Base-by-base conservation (phyloP, 148 eudicot genomes). In the Amaranthus cruentus region DNA sequence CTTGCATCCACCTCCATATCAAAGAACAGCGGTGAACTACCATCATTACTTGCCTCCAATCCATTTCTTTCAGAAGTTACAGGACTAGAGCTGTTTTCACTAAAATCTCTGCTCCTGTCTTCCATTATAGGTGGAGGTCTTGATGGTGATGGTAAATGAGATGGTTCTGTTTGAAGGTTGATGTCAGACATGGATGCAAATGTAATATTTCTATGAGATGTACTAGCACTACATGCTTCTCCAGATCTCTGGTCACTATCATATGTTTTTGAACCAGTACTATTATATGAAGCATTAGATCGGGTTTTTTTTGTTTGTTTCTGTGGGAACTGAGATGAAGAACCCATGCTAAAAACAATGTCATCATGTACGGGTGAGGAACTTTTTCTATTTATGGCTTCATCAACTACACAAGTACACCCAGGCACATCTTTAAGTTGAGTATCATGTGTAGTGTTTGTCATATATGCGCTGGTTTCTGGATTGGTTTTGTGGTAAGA, bases 1-100 rank as follows among this genome's bases (percentile, higher is more conserved):
- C 77, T 81, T 69, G 86, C 85, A 81, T 88, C 90, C 48, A 84
- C 78, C 77, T 89, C 91, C 78, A 89, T 91, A 78, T 91, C 96
- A 88, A 83, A 86, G 76, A 77, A 89, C 77, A 84, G 80, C 58
- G 87, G 88, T 47, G 83, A 82, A 68, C 65, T 75, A 55, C 76
- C 84, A 77, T 78, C 85, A 56, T 51, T 55, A 63, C 57, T 77
- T 65, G 73, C 70, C 72, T 85, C 89, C 73, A 72, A 86, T 43
- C 80, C 77, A 85, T 63, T 81, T 70, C 81, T 80, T 73, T 80
- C 78, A 69, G 90, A 80, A 81, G 71, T 82, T 79, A 70, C 81
- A 44, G 59, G 72, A 79, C 74, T 85, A 55, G 86, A 75, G 65
- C 73, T 77, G 47, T 62, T 73, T 68, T 55, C 76, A 56, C 52